A percentile compares a stretch with the other conserved stretches of the same genome.
These are phyloP conservation scores for Rhodotorula mucilaginosa DNA, from an alignment of 1,284 basidiomycete species.

Conservation along the genomic window DNA sequence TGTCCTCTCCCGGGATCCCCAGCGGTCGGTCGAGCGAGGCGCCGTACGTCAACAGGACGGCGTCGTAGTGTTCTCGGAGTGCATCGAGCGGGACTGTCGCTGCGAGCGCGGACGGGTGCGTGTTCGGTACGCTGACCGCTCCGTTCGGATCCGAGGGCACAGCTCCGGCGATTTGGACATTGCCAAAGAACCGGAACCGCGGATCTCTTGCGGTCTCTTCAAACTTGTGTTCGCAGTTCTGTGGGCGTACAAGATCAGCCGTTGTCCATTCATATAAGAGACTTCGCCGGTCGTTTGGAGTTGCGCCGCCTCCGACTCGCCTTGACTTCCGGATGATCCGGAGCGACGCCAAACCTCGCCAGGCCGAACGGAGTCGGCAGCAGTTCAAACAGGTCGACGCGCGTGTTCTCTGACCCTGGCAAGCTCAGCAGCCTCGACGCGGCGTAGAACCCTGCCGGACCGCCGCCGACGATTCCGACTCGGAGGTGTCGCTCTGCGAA, in stretches of 20 bases:
- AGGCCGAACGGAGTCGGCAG: slow-evolving; percentile 93
- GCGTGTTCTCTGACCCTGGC: slow-evolving; percentile 52
- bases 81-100: slow-evolving; percentile 60
- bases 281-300: not conserved
- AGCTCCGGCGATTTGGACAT: slow-evolving; percentile 66
- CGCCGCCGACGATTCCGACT: slow-evolving; percentile 78
- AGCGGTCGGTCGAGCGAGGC: slow-evolving; percentile 58
- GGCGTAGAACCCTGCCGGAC: slow-evolving; percentile 93
- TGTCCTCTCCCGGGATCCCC: slow-evolving; percentile 47
- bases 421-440: slow-evolving; percentile 74
- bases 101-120: slow-evolving; percentile 52
- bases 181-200: slow-evolving; percentile 86
- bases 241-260: not conserved
- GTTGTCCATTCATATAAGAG: not conserved
- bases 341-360: slow-evolving; percentile 93
- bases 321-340: slow-evolving; percentile 99
- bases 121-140: slow-evolving; percentile 23
- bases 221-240: slow-evolving; percentile 98
- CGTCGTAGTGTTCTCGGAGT: slow-evolving; percentile 69
- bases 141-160: not conserved
- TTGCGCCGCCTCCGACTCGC: slow-evolving; percentile 39
- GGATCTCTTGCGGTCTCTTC: slow-evolving; percentile 69
- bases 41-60: slow-evolving; percentile 77
- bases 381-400: slow-evolving; percentile 86
- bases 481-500: not conserved